Evolutionary conservation across 2,329 filamentous ascomycete species (phyloP).

Genomic region (Colletotrichum lentis): DNA sequence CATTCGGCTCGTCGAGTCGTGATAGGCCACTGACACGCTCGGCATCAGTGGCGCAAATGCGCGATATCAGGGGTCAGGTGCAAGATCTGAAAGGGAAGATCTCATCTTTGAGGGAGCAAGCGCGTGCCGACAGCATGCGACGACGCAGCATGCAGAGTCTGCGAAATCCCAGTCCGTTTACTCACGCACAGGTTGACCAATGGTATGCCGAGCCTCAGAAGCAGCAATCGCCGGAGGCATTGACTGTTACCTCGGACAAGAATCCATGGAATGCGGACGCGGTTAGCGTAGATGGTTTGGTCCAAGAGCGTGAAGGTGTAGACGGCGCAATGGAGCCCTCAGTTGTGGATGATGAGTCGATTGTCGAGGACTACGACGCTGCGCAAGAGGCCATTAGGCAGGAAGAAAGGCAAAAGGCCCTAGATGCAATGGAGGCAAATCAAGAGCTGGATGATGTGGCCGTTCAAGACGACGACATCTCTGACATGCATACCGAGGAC

Average conservation of each 20-base stretch:
- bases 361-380: constrained; percentile 43
- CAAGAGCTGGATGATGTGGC: constrained; percentile 18
- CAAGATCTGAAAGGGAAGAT: constrained; percentile 86
- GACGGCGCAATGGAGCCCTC: constrained; percentile 22
- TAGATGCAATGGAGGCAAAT: constrained; percentile 30
- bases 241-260: constrained; percentile 34
- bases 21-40: constrained; percentile 67
- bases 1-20: constrained; percentile 50
- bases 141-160: constrained; percentile 79
- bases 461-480: constrained; percentile 46
- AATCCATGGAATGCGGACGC: constrained; percentile 46
- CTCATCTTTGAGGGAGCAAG: constrained; percentile 78
- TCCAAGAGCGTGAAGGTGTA: constrained; percentile 33
- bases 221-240: constrained; percentile 40
- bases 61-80: constrained; percentile 82
- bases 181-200: constrained; percentile 68
- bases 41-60: constrained; percentile 76
- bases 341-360: constrained; percentile 41
- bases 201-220: constrained; percentile 53
- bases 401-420: constrained; percentile 41
- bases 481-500: constrained; percentile 52
- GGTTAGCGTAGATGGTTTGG: constrained; percentile 43
- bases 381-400: constrained; percentile 41
- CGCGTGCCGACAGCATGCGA: constrained; percentile 79
- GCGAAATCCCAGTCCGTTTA: constrained; percentile 80